phyloP scores from a whole-genome alignment of 2,329 filamentous ascomycete species.

The Colletotrichum musae region DNA sequence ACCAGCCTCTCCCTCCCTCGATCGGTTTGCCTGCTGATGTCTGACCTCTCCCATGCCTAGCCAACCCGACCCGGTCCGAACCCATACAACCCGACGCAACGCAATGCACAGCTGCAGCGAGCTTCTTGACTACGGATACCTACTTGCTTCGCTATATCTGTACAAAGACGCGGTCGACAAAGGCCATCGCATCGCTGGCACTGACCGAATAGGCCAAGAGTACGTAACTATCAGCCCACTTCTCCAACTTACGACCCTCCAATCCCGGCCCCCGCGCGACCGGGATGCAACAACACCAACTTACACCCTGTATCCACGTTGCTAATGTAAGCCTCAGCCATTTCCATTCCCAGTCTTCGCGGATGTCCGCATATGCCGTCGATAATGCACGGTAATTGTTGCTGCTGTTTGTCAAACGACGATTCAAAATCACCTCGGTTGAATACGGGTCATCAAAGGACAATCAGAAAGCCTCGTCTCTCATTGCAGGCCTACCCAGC shows the following conservation, averaged over 20 bases:
- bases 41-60: no score
- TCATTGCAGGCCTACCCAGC: background rate
- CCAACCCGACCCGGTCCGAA: background rate
- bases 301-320: background rate
- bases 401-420: background rate
- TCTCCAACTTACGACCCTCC: constrained; percentile 9
- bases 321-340: constrained; percentile 22
- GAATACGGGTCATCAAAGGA: background rate
- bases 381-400: background rate
- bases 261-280: constrained; percentile 9
- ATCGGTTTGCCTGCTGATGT: background rate
- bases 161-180: background rate
- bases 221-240: constrained; percentile 32
- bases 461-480: background rate
- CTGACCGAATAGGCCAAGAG: constrained; percentile 2
- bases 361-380: constrained; percentile 27
- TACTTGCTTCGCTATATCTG: background rate
- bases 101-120: background rate
- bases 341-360: constrained; percentile 6
- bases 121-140: no score
- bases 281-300: constrained; percentile 11
- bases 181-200: background rate
- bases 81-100: background rate
- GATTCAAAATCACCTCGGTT: background rate
- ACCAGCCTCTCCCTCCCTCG: constrained; percentile 5